Evolutionary conservation across 2,329 filamentous ascomycete genomes (phyloP), one percentile per base, ranked within the genome.

Genomic region (Magnaporthiopsis rhizophila): DNA sequence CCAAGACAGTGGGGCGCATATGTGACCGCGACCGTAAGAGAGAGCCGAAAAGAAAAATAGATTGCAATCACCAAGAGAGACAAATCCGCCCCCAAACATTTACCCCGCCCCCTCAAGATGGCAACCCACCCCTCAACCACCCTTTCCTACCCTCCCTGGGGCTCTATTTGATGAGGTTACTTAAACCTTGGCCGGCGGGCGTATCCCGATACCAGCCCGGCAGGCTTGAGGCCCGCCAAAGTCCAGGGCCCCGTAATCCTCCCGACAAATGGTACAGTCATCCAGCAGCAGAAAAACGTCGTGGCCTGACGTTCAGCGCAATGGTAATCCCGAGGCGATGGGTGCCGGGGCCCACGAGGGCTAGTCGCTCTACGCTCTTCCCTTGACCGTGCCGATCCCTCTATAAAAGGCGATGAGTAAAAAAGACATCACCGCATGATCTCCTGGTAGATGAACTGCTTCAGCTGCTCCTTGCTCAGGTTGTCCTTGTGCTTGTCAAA

Each of bases 401-500:
- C 45, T 50, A 6, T 50, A n/a, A 53, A n/a, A n/a, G 8, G 45
- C 45, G 18, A 9, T 11, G 21, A 21, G 18, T 6, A n/a, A 2
- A n/a, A n/a, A 53, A 3, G 45, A 2, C n/a, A 64, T 68, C 76
- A 86, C 75, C 84, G 81, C 84, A 86, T 98, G 73, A 98, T 98
- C 81, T 99, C 95, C 76, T 97, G 88, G 80, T 94, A 99, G 78
- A 99, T 99, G 75, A 99, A 83, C 74, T 95, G 85, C 83, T 98
- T 98, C 77, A 99, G 79, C 79, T 99, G 92, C 80, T 99, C 95
- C 81, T 99, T 99, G 82, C 90, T 97, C 74, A 99, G 80, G 72
- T 89, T 95, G 77, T 99, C 95, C 87, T 99, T 99, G 84, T 98
- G 96, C 85, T 97, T 97, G 80, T 99, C 95, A 77, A 99, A 99